Evolutionary conservation across 2,329 filamentous ascomycete genomes (phyloP).

Genomic region (Cladophialophora immunda): DNA sequence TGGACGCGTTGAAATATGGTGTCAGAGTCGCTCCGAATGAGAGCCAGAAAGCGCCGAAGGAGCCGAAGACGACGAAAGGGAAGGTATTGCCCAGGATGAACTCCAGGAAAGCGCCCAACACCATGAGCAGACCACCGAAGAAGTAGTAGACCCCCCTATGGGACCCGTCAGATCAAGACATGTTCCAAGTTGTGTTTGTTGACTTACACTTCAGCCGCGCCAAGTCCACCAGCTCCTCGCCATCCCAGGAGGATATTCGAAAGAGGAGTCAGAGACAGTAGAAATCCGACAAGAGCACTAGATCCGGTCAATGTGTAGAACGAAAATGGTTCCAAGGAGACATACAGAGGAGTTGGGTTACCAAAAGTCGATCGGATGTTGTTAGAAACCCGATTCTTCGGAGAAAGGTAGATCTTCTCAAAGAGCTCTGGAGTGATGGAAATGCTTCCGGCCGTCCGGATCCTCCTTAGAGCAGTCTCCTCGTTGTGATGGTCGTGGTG

Average conservation of each 20-base stretch:
- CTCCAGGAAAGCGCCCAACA: constrained; percentile 46
- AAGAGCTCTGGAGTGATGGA: constrained; percentile 48
- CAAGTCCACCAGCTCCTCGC: constrained; percentile 63
- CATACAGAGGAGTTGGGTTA: constrained; percentile 48
- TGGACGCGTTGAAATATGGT: constrained; percentile 62
- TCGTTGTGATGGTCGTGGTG: constrained; percentile 40
- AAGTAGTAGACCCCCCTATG: constrained; percentile 46
- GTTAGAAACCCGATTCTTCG: constrained; percentile 46
- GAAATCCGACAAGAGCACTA: constrained; percentile 50
- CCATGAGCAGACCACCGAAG: constrained; percentile 47
- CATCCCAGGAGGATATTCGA: constrained; percentile 67
- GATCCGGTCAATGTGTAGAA: constrained; percentile 17
- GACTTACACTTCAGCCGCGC: constrained; percentile 48
- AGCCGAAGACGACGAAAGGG: constrained; percentile 64
- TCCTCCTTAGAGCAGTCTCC: constrained; percentile 51
- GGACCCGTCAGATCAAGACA: neutral
- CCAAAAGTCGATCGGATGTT: constrained; percentile 45
- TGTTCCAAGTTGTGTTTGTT: neutral
- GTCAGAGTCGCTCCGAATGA: constrained; percentile 64
- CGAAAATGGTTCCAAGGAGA: neutral
- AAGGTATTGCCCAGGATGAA: constrained; percentile 59
- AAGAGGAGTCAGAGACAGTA: constrained; percentile 63
- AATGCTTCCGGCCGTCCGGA: constrained; percentile 61
- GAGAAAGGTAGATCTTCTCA: constrained; percentile 48
- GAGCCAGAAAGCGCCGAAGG: constrained; percentile 61